Evolutionary conservation across 2,329 filamentous ascomycete species (phyloP).

Genomic region (Phaeosphaeria sp.): DNA sequence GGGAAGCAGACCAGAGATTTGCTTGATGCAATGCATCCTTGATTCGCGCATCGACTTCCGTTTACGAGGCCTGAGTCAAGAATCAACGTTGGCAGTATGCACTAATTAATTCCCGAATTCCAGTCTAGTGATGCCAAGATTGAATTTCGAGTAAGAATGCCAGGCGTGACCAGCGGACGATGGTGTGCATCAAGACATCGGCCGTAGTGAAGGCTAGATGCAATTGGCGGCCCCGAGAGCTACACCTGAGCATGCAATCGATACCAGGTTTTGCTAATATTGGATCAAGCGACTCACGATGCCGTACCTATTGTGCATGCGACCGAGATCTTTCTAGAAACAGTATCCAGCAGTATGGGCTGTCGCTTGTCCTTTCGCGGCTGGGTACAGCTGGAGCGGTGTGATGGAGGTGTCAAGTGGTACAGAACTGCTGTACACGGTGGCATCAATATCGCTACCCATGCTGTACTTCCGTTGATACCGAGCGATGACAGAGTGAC

Average conservation of each 20-base stretch:
- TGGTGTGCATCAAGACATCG: background rate
- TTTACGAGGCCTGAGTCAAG: constrained; percentile 26
- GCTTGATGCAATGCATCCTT: constrained; percentile 6
- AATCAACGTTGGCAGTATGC: constrained; percentile 20
- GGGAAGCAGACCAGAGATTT: background rate
- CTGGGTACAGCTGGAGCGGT: constrained; percentile 37
- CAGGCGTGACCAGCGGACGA: background rate
- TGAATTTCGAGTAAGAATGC: background rate
- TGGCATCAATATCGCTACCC: constrained; percentile 37
- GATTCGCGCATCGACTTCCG: constrained; percentile 10
- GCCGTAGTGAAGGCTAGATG: background rate
- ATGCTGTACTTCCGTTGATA: constrained; percentile 25
- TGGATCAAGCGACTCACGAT: constrained; percentile 19
- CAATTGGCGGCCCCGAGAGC: constrained; percentile 14
- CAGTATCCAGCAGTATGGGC: constrained; percentile 26
- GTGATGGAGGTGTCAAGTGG: constrained; percentile 30
- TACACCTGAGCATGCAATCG: constrained; percentile 26
- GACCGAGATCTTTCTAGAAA: constrained; percentile 8
- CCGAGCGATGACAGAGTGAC: constrained; percentile 9
- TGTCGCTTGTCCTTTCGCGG: constrained; percentile 16
- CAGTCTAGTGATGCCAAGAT: constrained; percentile 9
- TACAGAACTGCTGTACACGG: constrained; percentile 35
- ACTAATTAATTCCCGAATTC: constrained; percentile 6
- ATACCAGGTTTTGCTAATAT: constrained; percentile 23
- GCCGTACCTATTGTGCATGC: background rate